Base-by-base conservation (phyloP, 2,329 filamentous ascomycete species). In the Colletotrichum falcatum region DNA sequence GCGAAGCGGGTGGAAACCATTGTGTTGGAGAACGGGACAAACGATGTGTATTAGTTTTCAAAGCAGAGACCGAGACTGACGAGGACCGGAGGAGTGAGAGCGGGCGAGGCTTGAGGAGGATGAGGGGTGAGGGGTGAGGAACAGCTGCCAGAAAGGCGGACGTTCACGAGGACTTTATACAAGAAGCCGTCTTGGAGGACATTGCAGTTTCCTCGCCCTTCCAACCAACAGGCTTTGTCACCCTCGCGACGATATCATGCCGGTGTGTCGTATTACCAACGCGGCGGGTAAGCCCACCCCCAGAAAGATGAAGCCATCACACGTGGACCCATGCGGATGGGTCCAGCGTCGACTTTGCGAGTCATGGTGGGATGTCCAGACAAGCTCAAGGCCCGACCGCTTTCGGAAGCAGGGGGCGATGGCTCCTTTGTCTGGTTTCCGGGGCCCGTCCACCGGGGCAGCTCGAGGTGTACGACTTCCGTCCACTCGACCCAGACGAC, bases 1-100 rank as follows among this genome's bases (percentile, higher is more conserved):
- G 65, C 7, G 11, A 70, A 28, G 53, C 35, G 28, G 5, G 66
- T n/a, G 18, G 61, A 51, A 35, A 72, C 42, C 66, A 72, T 44
- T 44, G 7, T 72, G 5, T 23, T 60, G 46, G 33, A n/a, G 11
- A 18, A n/a, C 20, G 20, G 23, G 20, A 23, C 20, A 7, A 46
- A 5, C n/a, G 20, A 23, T n/a, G 9, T 2, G 44, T 23, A 23
- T 8, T 46, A 23, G 44, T 12, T 26, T 16, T 8, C 3, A 23
- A 23, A 12, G 4, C 20, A 6, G 26, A 28, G 23, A 42, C 5
- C 2, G 23, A n/a, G 26, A 26, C 23, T 35, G 30, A 1, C 33
- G 1, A 9, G 8, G 39, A 9, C 42, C 18, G 20, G 20, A 44
- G 42, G 42, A 35, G 6, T 1, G 35, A n/a, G 5, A 28, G 8